Evolutionary conservation across 2,329 filamentous ascomycete genomes (phyloP), one percentile per base, ranked within the genome.

Genomic region (Cladosporium sphaerospermum): DNA sequence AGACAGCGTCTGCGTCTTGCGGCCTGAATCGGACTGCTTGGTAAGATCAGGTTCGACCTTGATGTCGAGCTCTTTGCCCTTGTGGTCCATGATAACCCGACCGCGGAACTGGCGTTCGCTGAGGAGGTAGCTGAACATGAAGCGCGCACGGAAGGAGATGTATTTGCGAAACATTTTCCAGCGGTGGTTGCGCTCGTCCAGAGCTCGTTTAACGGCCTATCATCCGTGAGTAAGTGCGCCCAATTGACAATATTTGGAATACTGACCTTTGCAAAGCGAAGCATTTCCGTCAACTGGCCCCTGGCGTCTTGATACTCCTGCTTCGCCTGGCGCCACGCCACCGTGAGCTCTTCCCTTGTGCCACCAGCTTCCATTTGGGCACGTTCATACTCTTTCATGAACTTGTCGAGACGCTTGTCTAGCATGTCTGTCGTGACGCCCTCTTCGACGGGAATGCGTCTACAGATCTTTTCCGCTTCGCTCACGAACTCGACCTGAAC

Each of bases 41-140:
- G 86, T 93, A 45, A 79, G 80, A 60, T 85, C 83, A 3, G 83
- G 83, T 67, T 86, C 81, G 52, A 85, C 78, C 58, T 86, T 80
- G 54, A 99, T 80, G 58, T 91, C 84, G 36, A 99, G 80, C 53
- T 80, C 77, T 61, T 86, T 86, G n/a, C 77, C 69, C 45, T 77
- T 74, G 71, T 97, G 92, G 63, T 96, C 84, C 40, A 95, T 80
- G 18, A 84, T 75, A 54, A 99, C 80, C 58, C 81, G 82, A 53
- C 93, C 93, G 42, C 90, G 83, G 72, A 95, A 99, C 18, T 87
- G 85, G 63, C 93, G 84, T 71, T 97, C 91, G 64, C 85, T 89
- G 54, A 99, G 81, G 11, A 97, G 79, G 65, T 93, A 95, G 49
- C 82, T 85, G 71, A 99, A 99, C 56, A 88, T 89, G 50, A 86